Evolutionary conservation across 257 asterid genomes (phyloP).

Genomic region (Fraxinus quadrangulata): DNA sequence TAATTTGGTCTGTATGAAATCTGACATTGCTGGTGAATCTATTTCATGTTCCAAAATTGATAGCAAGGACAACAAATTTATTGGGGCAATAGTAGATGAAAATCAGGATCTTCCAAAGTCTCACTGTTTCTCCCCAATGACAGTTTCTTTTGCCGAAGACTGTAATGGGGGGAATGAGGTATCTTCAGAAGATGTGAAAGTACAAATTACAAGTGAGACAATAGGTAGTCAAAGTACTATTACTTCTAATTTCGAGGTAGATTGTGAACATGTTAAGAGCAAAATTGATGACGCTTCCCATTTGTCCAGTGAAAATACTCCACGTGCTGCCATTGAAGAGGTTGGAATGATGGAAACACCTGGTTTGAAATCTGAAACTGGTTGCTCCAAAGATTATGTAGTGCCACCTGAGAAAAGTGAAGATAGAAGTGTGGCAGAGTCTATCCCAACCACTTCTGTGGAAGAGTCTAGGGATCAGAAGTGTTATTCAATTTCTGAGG

Average conservation of each 20-base stretch:
- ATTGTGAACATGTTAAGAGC: constrained; percentile 31
- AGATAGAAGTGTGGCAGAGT: constrained; percentile 34
- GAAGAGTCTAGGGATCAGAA: constrained; percentile 37
- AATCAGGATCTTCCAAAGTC: constrained; percentile 35
- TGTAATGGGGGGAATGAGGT: constrained; percentile 44
- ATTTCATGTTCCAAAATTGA: constrained; percentile 28
- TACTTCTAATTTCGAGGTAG: constrained; percentile 29
- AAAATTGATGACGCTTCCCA: constrained; percentile 27
- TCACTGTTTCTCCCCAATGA: constrained; percentile 30
- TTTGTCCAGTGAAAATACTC: constrained; percentile 24
- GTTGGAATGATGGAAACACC: constrained; percentile 22
- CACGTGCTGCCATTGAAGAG: constrained; percentile 37
- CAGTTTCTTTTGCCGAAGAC: constrained; percentile 31
- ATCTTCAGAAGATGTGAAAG: constrained; percentile 59
- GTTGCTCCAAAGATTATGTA: constrained; percentile 29
- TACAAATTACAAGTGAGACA: constrained; percentile 44
- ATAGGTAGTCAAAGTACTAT: constrained; percentile 35
- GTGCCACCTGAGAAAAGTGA: constrained; percentile 33
- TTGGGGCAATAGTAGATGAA: constrained; percentile 25
- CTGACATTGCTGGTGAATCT: constrained; percentile 35
- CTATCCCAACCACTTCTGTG: constrained; percentile 33
- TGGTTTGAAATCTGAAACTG: constrained; percentile 19
- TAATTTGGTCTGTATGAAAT: constrained; percentile 29
- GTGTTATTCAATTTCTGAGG: constrained; percentile 39
- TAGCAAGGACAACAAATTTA: constrained; percentile 31